A percentile compares a stretch with the other conserved stretches of the same genome.
These are phyloP conservation scores for Diospyros lotus DNA, from an alignment of 148 eudicot species.

Conservation along the genomic window DNA sequence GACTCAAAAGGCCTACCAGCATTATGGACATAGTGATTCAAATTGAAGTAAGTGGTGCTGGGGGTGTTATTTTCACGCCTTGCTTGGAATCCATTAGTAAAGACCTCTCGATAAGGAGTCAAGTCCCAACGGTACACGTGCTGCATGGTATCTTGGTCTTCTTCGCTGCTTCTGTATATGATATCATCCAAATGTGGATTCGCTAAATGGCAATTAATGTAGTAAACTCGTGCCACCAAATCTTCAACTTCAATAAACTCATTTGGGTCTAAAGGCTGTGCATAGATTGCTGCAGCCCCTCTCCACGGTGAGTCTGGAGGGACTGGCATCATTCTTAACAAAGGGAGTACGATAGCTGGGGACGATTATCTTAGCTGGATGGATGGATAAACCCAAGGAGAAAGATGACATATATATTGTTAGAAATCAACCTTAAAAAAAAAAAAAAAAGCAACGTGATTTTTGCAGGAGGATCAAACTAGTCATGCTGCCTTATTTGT, in stretches of 20 bases:
- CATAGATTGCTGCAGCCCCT: constrained; percentile 1
- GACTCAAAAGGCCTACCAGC: constrained; percentile 13
- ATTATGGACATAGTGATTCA: constrained; percentile 10
- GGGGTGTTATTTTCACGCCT: constrained; percentile 10
- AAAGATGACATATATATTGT: no score
- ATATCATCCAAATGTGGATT: constrained; percentile 1
- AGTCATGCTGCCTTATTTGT: no score
- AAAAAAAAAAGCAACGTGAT: no score
- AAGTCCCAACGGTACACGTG: constrained; percentile 20
- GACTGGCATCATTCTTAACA: background rate
- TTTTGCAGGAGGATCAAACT: no score
- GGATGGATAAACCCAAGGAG: no score
- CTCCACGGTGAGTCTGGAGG: background rate
- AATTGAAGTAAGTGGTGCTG: constrained; percentile 3
- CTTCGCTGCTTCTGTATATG: background rate
- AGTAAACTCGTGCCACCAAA: constrained; percentile 3
- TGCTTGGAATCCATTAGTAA: constrained; percentile 13
- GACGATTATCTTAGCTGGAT: no score
- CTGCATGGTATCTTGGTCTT: constrained; percentile 6
- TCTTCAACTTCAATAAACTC: background rate
- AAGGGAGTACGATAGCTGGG: no score
- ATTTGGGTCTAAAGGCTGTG: no score
- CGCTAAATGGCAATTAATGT: no score
- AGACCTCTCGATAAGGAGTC: background rate
- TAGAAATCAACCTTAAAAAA: no score